phyloP scores from a whole-genome alignment of 1,284 basidiomycete genomes.

The Sporisorium reilianum region DNA sequence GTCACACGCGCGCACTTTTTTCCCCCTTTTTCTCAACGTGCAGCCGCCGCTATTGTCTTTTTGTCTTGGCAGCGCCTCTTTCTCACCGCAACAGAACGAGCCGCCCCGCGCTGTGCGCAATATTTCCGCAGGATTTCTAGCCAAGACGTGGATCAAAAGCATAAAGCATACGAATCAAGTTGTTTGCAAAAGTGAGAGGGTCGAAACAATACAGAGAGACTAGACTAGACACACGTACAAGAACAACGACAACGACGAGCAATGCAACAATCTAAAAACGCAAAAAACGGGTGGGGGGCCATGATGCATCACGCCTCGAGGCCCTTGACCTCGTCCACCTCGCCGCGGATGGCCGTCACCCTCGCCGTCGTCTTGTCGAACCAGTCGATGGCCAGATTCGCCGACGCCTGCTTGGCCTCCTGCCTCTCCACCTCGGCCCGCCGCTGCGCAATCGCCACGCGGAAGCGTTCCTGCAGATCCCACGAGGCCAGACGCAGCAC shows the following conservation, averaged over 20 bases:
- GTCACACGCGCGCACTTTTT: background rate
- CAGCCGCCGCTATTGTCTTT: background rate
- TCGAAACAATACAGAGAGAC: background rate
- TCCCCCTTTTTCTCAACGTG: background rate
- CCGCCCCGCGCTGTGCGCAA: background rate
- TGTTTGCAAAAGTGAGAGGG: background rate
- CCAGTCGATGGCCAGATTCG: conserved; percentile 55
- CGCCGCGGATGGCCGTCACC: conserved; percentile 18
- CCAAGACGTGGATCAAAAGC: background rate
- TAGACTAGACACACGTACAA: conserved; percentile 2
- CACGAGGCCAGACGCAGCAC: conserved; percentile 91
- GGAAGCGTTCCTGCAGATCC: conserved; percentile 89
- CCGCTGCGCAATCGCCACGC: conserved; percentile 81
- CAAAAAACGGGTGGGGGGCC: background rate
- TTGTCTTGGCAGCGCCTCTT: background rate
- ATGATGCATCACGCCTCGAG: conserved; percentile 23
- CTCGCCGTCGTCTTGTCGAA: conserved; percentile 51
- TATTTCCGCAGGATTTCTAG: conserved; percentile 1
- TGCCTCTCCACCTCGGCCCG: conserved; percentile 71
- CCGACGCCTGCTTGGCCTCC: conserved; percentile 61
- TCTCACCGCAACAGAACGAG: background rate
- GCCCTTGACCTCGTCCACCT: conserved; percentile 40
- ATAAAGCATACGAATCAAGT: too few relatives aligned
- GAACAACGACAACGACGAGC: background rate
- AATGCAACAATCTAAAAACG: too few relatives aligned